Evolutionary conservation across 192 early-diverging fungal species (phyloP), one percentile per base, ranked within the genome.

Genomic region (Paraglomus occultum): DNA sequence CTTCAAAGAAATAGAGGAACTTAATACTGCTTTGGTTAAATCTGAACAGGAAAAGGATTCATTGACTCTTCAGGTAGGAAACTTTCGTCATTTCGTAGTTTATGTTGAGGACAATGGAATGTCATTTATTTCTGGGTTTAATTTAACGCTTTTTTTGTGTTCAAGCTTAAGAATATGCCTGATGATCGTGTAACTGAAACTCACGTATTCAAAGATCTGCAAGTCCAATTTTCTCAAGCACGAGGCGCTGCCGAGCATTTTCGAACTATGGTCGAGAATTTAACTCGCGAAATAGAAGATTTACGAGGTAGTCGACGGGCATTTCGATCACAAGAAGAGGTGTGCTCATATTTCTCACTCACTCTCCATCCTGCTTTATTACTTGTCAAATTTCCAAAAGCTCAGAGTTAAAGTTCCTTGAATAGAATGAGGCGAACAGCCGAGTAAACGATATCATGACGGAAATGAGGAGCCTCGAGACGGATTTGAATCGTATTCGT

Each of bases 401-500:
- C 38, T 57, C 20, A 17, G 20, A 57, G 31, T 31, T 31, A 31
- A 31, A 31, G 31, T 31, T 31, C 31, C 31, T 31, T 31, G 11
- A 57, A 57, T 17, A 57, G 54, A 57, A 57, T 23, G 54, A 57
- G 54, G 54, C 54, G 9, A 57, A 57, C 38, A 17, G 17, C 9
- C 14, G 14, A 39, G 22, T 53, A 38, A 15, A 22, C 49, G 65
- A 49, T 15, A 49, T 67, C 17, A 50, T 20, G 14, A 50, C 15
- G 31, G 45, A 67, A 49, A 22, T 67, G 8, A 22, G 59, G 12
- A 51, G 46, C n/a, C n/a, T 67, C 31, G 46, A 51, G 12, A 38
- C 11, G 18, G 71, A 73, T 49, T 38, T 73, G 17, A 31, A 65
- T 44, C 42, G 73, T 39, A 51, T 76, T 23, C 75, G 75, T 47